These are phyloP conservation scores for Kodamaea arcana DNA, from an alignment of 1,139 yeast genomes.

Conservation along the genomic window DNA sequence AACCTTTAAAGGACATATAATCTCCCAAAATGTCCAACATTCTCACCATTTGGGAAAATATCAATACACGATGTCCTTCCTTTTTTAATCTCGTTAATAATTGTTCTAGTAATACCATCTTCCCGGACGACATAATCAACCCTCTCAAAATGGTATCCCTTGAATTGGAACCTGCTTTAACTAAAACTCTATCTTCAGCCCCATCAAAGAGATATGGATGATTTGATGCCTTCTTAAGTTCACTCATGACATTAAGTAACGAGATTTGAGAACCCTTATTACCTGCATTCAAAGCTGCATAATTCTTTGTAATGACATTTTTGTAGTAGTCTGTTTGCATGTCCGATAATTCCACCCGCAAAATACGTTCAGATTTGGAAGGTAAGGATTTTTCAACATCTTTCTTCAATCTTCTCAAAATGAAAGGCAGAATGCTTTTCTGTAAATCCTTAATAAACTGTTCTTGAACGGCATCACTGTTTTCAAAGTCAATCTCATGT, in stretches of 20 bases:
- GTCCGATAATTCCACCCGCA: constrained; percentile 92
- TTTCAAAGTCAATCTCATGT: constrained; percentile 88
- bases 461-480: constrained; percentile 84
- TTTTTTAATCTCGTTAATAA: constrained; percentile 74
- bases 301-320: constrained; percentile 87
- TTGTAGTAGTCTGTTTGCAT: constrained; percentile 93
- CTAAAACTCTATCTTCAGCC: constrained; percentile 80
- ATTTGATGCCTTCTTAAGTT: constrained; percentile 91
- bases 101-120: constrained; percentile 93
- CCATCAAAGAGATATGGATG: constrained; percentile 95
- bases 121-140: constrained; percentile 95
- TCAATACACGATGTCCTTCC: constrained; percentile 94
- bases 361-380: constrained; percentile 87
- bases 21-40: constrained; percentile 95
- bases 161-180: constrained; percentile 54
- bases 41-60: constrained; percentile 95
- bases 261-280: constrained; percentile 74
- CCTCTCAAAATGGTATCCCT: constrained; percentile 85
- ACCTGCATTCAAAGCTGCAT: constrained; percentile 86
- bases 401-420: constrained; percentile 86
- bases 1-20: constrained; percentile 84
- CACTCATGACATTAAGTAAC: constrained; percentile 87
- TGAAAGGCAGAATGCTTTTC: constrained; percentile 80
- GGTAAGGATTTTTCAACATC: constrained; percentile 97
- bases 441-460: constrained; percentile 83